Conservation (phyloP, 768 basidiomycete species). For the Pleurotus tuber-regium region DNA sequence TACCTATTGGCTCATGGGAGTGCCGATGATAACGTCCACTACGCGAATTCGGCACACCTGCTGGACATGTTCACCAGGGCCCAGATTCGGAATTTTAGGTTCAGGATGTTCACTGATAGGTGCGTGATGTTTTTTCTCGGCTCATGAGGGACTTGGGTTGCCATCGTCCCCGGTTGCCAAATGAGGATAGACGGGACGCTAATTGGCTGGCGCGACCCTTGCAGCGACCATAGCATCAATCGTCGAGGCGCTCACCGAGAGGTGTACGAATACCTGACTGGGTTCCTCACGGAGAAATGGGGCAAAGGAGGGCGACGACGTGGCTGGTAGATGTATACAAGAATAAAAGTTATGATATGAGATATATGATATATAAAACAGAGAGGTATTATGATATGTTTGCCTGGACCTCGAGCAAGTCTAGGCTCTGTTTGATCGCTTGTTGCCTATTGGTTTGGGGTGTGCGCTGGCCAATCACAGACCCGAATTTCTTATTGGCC, state of each 20-base stretch:
- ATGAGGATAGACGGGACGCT: constrained; percentile 15
- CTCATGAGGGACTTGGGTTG: constrained; percentile 8
- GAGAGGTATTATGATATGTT: constrained; percentile 7
- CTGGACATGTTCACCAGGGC: constrained; percentile 89
- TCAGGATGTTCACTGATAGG: constrained; percentile 98
- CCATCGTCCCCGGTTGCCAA: constrained; percentile 2
- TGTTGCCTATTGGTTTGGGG: neutral
- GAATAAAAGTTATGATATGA: neutral
- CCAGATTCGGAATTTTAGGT: constrained; percentile 71
- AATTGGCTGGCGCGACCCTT: constrained; percentile 14
- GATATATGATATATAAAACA: neutral
- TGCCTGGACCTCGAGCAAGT: constrained; percentile 1
- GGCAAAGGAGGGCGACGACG: constrained; percentile 72
- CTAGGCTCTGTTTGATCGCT: constrained; percentile 5
- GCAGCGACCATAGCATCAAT: constrained; percentile 77
- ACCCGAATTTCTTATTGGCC: constrained; percentile 3
- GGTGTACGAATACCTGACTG: constrained; percentile 82
- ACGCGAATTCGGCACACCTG: constrained; percentile 84
- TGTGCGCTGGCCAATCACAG: neutral
- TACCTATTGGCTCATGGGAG: constrained; percentile 90
- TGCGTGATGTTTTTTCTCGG: constrained; percentile 31
- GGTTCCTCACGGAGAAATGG: constrained; percentile 90
- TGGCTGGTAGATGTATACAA: constrained; percentile 43
- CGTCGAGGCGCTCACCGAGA: constrained; percentile 79
- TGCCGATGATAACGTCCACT: constrained; percentile 97